Conservation (phyloP, 225 moss, liverwort and hornwort genomes). For the Marchantia polymorpha region DNA sequence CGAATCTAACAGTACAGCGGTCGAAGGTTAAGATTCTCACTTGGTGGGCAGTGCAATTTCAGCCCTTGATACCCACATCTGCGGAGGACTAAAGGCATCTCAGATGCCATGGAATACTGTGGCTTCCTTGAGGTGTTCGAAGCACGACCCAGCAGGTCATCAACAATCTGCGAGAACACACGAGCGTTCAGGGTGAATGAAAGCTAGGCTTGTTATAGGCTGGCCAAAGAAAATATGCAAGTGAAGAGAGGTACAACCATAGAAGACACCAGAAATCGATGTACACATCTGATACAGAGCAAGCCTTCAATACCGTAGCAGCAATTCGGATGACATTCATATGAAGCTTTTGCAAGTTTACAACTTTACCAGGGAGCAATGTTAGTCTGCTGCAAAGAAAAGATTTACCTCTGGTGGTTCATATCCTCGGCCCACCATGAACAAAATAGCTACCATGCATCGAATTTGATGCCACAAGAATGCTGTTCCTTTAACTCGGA, state of each 20-base stretch:
- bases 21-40: slow-evolving; percentile 35
- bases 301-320: neutral
- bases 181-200: neutral
- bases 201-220: neutral
- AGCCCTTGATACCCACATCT: slow-evolving; percentile 81
- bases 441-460: slow-evolving; percentile 87
- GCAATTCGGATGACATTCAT: neutral
- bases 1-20: neutral
- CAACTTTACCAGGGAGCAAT: neutral
- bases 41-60: slow-evolving; percentile 58
- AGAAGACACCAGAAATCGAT: neutral
- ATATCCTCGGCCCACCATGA: slow-evolving; percentile 81
- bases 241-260: neutral
- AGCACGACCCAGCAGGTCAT: slow-evolving; percentile 63
- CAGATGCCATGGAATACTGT: slow-evolving; percentile 87
- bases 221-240: neutral
- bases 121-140: slow-evolving; percentile 61
- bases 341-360: neutral
- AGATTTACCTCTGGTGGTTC: slow-evolving; percentile 56
- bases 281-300: neutral
- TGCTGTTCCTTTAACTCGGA: slow-evolving; percentile 87
- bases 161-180: slow-evolving; percentile 54
- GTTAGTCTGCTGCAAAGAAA: neutral
- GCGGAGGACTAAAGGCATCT: slow-evolving; percentile 69
- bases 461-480: slow-evolving; percentile 99